Base-by-base conservation (phyloP, 169 alveolate species). In the Plasmodium relictum region DNA sequence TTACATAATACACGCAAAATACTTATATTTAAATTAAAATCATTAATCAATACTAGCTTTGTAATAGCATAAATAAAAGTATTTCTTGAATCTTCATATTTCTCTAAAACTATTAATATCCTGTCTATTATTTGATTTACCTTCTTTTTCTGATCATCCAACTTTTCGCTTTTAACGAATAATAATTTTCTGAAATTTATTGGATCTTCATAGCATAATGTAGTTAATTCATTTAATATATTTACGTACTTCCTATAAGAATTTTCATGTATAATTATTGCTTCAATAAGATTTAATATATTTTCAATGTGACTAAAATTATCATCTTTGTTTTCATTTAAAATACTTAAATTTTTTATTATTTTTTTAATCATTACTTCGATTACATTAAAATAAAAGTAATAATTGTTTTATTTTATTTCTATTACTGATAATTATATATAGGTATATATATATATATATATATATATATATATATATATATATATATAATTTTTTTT, bases 161-260 rank as follows among this genome's bases (percentile, higher is more conserved):
- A 20, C 22, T 70, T 48, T 59, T 85, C 74, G 5, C 18, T 85
- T 70, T 85, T 85, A 58, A 48, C 59, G 42, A 70, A 85, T 42
- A 85, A 69, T 10, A 71, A 69, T 45, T 71, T 85, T 62, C 87
- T 20, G 42, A 85, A 85, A 20, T 70, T 45, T 1, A 85, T 5
- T 24, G 92, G 92, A 70, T 85, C 76, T 20, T 85, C 92, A 65
- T 56, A 85, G 58, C 92, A 85, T 59, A 85, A 58, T 54, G 92
- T 85, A 48, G 92, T 69, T 69, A 85, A 85, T 42, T 85, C 92
- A 37, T 68, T 71, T 70, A 85, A 44, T 70, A 85, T 39, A 52
- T 85, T 85, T 22, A 65, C 92, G 58, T 85, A 85, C 24, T 85
- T 85, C 54, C 70, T 20, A 59, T 85, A 65, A n/a, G 85, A 39